Base-by-base conservation (phyloP, 2,329 filamentous ascomycete species). In the Colletotrichum limetticola region DNA sequence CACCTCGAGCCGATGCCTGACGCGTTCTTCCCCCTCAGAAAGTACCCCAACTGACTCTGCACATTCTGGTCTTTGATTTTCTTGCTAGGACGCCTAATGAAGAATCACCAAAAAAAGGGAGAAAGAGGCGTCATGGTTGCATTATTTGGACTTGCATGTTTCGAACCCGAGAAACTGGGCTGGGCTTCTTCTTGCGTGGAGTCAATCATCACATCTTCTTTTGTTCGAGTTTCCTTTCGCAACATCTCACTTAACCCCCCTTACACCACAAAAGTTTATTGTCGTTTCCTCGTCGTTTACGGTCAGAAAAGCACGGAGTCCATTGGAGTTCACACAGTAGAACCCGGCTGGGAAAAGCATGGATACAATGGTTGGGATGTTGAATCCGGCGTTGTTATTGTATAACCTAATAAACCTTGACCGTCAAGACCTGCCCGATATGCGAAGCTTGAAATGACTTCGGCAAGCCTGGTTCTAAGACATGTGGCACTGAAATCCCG, bases 1-100 rank as follows among this genome's bases (percentile, higher is more conserved):
- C 88, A 91, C 77, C 80, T 91, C 37, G 87, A 90, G 77, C 89
- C 89, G n/a, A 91, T 91, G 89, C 88, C 89, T 0, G 83, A 86
- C 35, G 86, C 87, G 58, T 90, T 86, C 76, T 91, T 90, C 76
- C 88, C 89, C 5, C 84, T 91, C 68, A 85, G 89, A 70, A 85
- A 84, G 74, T 85, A 89, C 69, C 86, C 88, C 46, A 91, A 91
- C 81, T 91, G 79, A 82, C 53, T 30, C 19, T 7, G 59, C n/a
- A 53, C 12, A 37, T 28, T 42, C 32, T 16, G 16, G 52, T 22
- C 19, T 30, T 65, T n/a, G 28, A 37, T 58, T 24, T 57, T 53
- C 12, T 32, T 42, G 56, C 63, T 30, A 42, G 26, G 37, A 28
- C 26, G 57, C 55, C 37, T 32, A 60, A 42, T 26, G n/a, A 37